Percentiles rank a stretch among this genome's conserved stretches.
Evolutionary conservation across 805 yeast species (phyloP).

Genomic region (Ogataea naganishii): DNA sequence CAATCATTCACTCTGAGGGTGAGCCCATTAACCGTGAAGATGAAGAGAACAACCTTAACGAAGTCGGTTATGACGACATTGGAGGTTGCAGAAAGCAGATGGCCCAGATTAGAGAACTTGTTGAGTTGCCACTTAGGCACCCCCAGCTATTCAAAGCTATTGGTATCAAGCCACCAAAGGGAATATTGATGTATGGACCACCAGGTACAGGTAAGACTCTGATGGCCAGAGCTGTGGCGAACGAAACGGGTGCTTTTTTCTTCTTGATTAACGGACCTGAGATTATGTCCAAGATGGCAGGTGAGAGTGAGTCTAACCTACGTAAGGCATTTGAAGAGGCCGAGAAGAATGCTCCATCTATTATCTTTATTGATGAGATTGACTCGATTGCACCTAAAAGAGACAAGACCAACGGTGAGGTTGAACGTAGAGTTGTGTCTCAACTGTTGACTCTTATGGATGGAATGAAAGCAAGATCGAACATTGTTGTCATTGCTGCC

Average conservation of each 20-base stretch:
- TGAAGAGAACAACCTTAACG: constrained; percentile 92
- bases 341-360: constrained; percentile 96
- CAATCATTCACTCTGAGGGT: constrained; percentile 97
- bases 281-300: constrained; percentile 99
- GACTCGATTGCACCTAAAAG: constrained; percentile 99
- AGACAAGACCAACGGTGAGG: constrained; percentile 99
- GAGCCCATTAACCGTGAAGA: constrained; percentile 98
- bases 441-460: constrained; percentile 97
- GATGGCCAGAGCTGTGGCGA: constrained; percentile 99
- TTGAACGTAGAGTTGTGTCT: constrained; percentile 97
- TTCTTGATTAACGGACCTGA: constrained; percentile 98
- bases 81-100: constrained; percentile 99
- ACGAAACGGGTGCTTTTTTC: constrained; percentile 98
- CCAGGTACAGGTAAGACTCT: constrained; percentile 99
- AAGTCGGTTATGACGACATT: constrained; percentile 97
- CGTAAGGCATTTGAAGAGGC: constrained; percentile 99
- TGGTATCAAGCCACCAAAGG: constrained; percentile 98
- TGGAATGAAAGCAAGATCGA: constrained; percentile 99
- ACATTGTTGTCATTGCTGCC: constrained; percentile 97
- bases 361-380: constrained; percentile 96
- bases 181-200: constrained; percentile 97
- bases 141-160: constrained; percentile 96
- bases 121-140: constrained; percentile 95
- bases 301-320: constrained; percentile 94
- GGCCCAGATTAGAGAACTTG: constrained; percentile 99